Evolutionary conservation across 805 yeast genomes (phyloP).

Genomic region (Saccharomycopsis oosterbeekiorum): DNA sequence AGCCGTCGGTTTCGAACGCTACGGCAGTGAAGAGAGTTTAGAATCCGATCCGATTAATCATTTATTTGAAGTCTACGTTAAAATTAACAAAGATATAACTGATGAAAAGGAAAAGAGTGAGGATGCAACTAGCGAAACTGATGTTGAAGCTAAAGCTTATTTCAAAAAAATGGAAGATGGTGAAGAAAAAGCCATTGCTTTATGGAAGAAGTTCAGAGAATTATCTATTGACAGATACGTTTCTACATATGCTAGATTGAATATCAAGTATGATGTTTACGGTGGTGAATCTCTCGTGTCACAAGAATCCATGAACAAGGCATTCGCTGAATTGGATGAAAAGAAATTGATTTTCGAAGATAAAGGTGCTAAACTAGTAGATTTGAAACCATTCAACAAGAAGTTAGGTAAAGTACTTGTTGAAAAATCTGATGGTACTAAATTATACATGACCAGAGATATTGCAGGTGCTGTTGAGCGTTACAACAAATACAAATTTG

Average conservation of each 20-base stretch:
- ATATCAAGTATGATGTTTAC: conserved; percentile 78
- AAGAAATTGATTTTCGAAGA: conserved; percentile 72
- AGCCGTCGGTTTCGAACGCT: conserved; percentile 84
- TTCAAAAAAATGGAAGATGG: conserved; percentile 93
- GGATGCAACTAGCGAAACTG: conserved; percentile 37
- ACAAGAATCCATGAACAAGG: conserved; percentile 57
- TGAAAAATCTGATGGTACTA: conserved; percentile 92
- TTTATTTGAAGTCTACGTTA: conserved; percentile 87
- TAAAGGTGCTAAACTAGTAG: conserved; percentile 84
- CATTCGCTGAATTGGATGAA: conserved; percentile 50
- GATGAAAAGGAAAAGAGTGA: conserved; percentile 40
- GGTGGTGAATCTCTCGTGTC: conserved; percentile 96
- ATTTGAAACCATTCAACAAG: conserved; percentile 75
- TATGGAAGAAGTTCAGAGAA: conserved; percentile 88
- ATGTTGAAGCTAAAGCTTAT: conserved; percentile 77
- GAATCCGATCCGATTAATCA: conserved; percentile 82
- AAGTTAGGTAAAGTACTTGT: conserved; percentile 89
- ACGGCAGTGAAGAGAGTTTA: conserved; percentile 70
- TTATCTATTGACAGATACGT: conserved; percentile 79
- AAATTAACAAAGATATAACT: conserved; percentile 67
- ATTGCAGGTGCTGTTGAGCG: conserved; percentile 94
- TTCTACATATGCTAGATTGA: conserved; percentile 83
- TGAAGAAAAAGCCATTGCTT: conserved; percentile 61
- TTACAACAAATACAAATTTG: conserved; percentile 72
- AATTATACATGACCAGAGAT: conserved; percentile 89